Evolutionary conservation across 768 basidiomycete species (phyloP), one percentile per base, ranked within the genome.

Genomic region (Neoboletus magnificus): DNA sequence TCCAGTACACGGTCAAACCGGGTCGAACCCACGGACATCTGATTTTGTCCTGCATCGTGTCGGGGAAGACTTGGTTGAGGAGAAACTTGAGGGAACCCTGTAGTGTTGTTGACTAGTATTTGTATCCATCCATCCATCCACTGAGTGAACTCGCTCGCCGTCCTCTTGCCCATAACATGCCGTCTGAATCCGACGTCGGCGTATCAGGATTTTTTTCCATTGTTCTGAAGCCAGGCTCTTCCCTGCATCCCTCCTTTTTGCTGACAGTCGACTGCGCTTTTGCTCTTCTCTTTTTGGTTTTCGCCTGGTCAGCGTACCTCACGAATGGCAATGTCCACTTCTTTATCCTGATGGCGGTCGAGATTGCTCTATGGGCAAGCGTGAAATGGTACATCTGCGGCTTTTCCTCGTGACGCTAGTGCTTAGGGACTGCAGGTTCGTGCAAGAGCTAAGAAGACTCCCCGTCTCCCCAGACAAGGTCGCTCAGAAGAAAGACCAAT

Each of bases 191-290:
- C n/a, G 58, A 64, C 41, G 53, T 16, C n/a, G 50, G 25, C 36
- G 40, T 29, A 35, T 23, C 50, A 11, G 64, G 56, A 11, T 80
- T 87, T 63, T 68, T 89, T 56, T 70, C 79, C 20, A 75, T 78
- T 57, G 76, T 93, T 54, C 76, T 93, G 15, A 79, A 75, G 47
- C 89, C 91, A 11, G 89, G 90, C 23, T 91, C 89, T 2, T 87
- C 89, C 2, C 72, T 90, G n/a, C 72, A 89, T 55, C 87, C 88
- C 0, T 78, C 76, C 0, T 89, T 90, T 66, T 77, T 89, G 1
- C 68, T 83, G 57, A 71, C 81, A 9, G 76, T 89, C 35, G 87
- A 91, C 68, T 76, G 72, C 46, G 79, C 83, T 18, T 87, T 93
- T 61, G 62, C 73, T 5, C 55, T 73, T 7, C 77, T 93, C 25